phyloP scores from a whole-genome alignment of 1,284 basidiomycete species.

The Ustilago loliicola region DNA sequence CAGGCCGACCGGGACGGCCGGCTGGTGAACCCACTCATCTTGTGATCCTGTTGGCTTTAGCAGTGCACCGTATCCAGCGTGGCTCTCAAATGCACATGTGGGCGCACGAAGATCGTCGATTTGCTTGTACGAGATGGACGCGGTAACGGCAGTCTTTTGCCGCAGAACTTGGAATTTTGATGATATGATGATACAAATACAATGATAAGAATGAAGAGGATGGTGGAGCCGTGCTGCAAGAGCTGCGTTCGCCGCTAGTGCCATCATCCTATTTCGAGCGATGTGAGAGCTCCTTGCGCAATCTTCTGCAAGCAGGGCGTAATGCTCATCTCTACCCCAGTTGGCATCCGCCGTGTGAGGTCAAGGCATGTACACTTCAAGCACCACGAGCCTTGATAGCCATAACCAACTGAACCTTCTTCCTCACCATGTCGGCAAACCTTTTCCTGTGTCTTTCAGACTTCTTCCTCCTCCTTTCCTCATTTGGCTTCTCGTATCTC shows the following conservation, averaged over 20 bases:
- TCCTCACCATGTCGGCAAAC: conserved; percentile 67
- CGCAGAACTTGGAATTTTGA: background rate
- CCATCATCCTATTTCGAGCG: background rate
- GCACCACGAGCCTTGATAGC: conserved; percentile 66
- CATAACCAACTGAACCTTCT: conserved; percentile 69
- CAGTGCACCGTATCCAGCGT: no score
- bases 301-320: background rate
- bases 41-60: no score
- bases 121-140: background rate
- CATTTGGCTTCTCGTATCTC: conserved; percentile 69
- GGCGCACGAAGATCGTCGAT: background rate
- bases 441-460: conserved; percentile 67
- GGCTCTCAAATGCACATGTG: background rate
- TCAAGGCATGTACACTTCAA: no score
- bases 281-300: background rate
- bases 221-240: background rate
- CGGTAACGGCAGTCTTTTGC: background rate
- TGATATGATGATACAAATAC: conserved; percentile 1
- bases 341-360: no score
- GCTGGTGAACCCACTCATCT: no score
- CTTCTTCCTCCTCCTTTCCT: conserved; percentile 64
- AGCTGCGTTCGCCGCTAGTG: background rate
- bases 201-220: background rate
- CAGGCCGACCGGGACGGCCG: no score
- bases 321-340: no score